Evolutionary conservation across 345 rosid genomes (phyloP).

Genomic region (Dipteronia dyeriana): DNA sequence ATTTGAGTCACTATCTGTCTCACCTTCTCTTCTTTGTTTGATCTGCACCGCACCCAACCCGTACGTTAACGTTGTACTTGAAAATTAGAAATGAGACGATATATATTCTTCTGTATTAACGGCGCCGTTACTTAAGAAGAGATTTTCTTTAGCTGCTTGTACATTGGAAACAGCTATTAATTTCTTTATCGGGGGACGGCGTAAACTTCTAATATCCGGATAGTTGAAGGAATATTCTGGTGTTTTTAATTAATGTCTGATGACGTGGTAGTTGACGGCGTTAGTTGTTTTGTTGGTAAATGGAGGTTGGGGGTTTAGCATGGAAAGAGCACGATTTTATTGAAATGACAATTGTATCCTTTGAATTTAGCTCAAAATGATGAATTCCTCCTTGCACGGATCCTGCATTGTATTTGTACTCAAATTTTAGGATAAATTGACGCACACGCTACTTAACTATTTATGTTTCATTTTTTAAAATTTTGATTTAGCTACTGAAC

Average conservation of each 20-base stretch:
- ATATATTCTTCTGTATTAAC: not conserved
- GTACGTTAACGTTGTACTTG: not conserved
- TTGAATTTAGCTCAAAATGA: not conserved
- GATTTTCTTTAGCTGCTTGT: too few species aligned
- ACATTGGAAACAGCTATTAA: too few species aligned
- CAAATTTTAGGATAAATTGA: too few species aligned
- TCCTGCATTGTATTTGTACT: not conserved
- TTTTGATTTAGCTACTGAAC: too few species aligned
- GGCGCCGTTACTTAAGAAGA: too few species aligned
- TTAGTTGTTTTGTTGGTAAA: not conserved
- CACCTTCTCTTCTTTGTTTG: not conserved
- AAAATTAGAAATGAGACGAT: not conserved
- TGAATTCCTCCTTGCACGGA: too few species aligned
- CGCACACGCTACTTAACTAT: too few species aligned
- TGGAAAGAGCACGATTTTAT: not conserved
- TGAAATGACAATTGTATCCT: not conserved
- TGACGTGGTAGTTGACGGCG: not conserved
- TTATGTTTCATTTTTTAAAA: too few species aligned
- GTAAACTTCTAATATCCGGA: not conserved
- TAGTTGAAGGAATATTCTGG: not conserved
- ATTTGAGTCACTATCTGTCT: not conserved
- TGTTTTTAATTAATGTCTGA: not conserved
- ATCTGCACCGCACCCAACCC: not conserved
- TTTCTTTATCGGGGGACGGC: not conserved
- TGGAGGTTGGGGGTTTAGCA: not conserved